Evolutionary conservation across 2,329 filamentous ascomycete species (phyloP), one percentile per base, ranked within the genome.

Genomic region (Phialemonium atrogriseum): DNA sequence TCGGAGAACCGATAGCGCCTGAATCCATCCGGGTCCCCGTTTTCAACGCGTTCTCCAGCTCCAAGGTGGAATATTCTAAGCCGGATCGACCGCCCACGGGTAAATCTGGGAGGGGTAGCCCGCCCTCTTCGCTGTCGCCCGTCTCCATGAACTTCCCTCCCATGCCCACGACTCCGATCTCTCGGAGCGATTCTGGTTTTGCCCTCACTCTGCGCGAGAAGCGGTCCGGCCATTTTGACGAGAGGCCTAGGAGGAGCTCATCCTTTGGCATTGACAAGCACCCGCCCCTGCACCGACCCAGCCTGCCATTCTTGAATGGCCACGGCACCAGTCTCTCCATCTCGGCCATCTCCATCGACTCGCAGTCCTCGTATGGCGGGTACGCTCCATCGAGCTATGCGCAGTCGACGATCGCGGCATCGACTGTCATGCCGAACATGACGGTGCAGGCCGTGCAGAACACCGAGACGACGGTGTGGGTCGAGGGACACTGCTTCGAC

Each of bases 131-230:
- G 2, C 62, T 80, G 10, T 94, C 88, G 1, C 87, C 88, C 3
- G 68, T 83, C 2, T 94, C 85, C 2, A 72, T 73, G 20, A 77
- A 74, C 44, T 94, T 94, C 51, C 82, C 85, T 7, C 73, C 78
- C 0, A 64, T 85, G 57, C 81, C 84, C 4, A 72, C 73, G 4
- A 89, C 84, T 4, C 81, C 84, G 0, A 74, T 84, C n/a, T 94
- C 87, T 5, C 74, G 87, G 11, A 93, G 82, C 48, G 91, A 98
- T 51, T 95, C 89, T 5, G 89, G 86, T 2, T 93, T 91, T 55
- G 84, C 85, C 21, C 65, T 94, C 34, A 94, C 85, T 5, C 65
- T 98, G 35, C 78, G 87, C 19, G 91, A 96, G 59, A 98, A 96
- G 64, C 77, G 89, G 31, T 96, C 91, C 4, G 88, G 84, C 2